A percentile compares a stretch with the other conserved stretches of the same genome.
Conservation (phyloP, 495 filamentous ascomycete genomes). For the Talaromyces nanjingensis region DNA sequence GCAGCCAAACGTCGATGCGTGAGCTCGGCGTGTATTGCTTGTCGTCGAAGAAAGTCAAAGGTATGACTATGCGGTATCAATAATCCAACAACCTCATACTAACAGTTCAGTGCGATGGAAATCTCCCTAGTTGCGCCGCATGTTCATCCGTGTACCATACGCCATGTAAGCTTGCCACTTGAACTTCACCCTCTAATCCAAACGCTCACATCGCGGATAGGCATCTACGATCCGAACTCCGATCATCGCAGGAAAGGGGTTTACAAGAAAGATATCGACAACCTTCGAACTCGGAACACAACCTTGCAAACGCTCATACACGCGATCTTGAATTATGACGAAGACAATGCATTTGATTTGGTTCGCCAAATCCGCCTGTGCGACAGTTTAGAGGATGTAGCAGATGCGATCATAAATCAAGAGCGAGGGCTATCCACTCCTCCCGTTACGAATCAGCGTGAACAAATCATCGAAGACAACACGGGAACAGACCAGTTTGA, state of each 20-base stretch:
- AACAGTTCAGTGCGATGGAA: constrained; percentile 71
- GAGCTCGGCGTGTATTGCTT: constrained; percentile 89
- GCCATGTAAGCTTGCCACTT: constrained; percentile 28
- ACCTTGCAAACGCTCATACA: constrained; percentile 89
- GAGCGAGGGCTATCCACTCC: constrained; percentile 30
- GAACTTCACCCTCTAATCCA: not conserved
- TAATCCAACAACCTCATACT: constrained; percentile 4
- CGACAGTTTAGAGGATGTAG: constrained; percentile 85
- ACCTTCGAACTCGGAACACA: constrained; percentile 75
- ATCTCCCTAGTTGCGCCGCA: constrained; percentile 84
- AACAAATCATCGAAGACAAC: constrained; percentile 15
- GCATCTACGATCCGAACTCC: constrained; percentile 91
- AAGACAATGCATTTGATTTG: constrained; percentile 74
- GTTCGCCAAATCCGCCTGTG: constrained; percentile 85
- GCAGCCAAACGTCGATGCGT: constrained; percentile 77
- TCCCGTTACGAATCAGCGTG: constrained; percentile 17
- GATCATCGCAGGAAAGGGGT: constrained; percentile 95
- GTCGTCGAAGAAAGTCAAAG: constrained; percentile 84
- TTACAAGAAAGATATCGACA: constrained; percentile 91
- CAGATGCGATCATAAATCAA: constrained; percentile 64
- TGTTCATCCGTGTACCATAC: constrained; percentile 95
- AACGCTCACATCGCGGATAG: constrained; percentile 18
- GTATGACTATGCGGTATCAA: constrained; percentile 23
- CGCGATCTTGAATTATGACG: constrained; percentile 79
- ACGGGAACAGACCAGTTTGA: constrained; percentile 61